Evolutionary conservation across 1,284 basidiomycete genomes (phyloP).

Genomic region (Schizopora paradoxa): DNA sequence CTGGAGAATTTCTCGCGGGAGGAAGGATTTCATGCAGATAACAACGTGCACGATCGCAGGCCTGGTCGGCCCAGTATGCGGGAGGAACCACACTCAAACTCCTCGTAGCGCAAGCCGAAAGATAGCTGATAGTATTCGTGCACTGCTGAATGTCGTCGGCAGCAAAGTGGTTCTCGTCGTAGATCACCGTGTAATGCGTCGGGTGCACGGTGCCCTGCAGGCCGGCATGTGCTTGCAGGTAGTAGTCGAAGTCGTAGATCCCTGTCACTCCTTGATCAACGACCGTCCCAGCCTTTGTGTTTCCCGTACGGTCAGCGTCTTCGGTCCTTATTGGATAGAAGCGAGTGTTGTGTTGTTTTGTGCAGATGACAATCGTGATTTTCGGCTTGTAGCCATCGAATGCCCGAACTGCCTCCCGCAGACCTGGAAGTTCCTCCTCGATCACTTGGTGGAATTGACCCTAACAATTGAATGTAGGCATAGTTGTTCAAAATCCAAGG

Average conservation of each 20-base stretch:
- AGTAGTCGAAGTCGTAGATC: constrained; percentile 27
- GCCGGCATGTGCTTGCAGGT: constrained; percentile 24
- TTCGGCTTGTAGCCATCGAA: constrained; percentile 22
- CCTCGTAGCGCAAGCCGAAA: constrained; percentile 24
- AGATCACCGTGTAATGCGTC: constrained; percentile 25
- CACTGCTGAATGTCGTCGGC: constrained; percentile 27
- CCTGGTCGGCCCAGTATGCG: constrained; percentile 23
- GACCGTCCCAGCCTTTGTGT: constrained; percentile 26
- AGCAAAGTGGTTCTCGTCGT: constrained; percentile 26
- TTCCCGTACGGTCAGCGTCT: constrained; percentile 20
- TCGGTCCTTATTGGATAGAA: constrained; percentile 25
- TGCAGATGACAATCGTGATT: constrained; percentile 28
- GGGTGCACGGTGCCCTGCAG: constrained; percentile 21
- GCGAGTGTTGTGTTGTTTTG: constrained; percentile 31
- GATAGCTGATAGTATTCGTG: constrained; percentile 22
- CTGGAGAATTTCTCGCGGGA: constrained; percentile 11
- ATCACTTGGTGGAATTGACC: background rate
- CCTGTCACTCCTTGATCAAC: constrained; percentile 24
- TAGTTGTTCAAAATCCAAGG: background rate
- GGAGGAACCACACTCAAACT: constrained; percentile 26
- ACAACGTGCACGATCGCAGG: constrained; percentile 24
- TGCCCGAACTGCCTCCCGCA: background rate
- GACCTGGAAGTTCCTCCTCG: background rate
- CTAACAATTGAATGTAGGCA: background rate
- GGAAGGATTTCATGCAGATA: constrained; percentile 24